Conservation (phyloP, 2,329 filamentous ascomycete species). For the Colletotrichum godetiae region DNA sequence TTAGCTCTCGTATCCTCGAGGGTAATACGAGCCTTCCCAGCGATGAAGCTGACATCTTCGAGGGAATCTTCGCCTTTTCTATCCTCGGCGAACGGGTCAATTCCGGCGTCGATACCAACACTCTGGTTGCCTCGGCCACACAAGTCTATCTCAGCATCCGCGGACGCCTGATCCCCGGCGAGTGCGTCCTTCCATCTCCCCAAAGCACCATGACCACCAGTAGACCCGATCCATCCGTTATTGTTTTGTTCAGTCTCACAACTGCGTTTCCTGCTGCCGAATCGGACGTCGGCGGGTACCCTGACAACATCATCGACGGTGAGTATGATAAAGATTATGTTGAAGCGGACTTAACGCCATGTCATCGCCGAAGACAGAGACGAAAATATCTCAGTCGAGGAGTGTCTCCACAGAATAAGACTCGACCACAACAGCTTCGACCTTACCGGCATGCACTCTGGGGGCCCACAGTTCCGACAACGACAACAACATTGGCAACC, state of each 20-base stretch:
- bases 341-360: neutral
- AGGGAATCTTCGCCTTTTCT: neutral
- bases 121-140: neutral
- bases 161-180: neutral
- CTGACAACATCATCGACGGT: neutral
- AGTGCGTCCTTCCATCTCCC: neutral
- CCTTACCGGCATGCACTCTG: neutral
- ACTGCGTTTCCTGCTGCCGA: neutral
- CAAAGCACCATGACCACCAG: neutral
- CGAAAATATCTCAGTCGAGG: neutral
- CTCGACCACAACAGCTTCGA: neutral
- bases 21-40: neutral
- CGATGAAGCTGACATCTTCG: neutral
- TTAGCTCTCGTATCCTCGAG: neutral
- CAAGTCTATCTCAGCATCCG: neutral
- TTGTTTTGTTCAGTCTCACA: neutral
- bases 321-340: neutral
- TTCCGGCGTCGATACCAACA: neutral
- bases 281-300: neutral
- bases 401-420: neutral
- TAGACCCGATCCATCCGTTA: neutral
- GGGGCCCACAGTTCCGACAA: neutral
- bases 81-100: neutral
- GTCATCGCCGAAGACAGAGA: neutral
- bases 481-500: no score